Evolutionary conservation across 139 green algal species (phyloP).

Genomic region (Bryopsis sp.): DNA sequence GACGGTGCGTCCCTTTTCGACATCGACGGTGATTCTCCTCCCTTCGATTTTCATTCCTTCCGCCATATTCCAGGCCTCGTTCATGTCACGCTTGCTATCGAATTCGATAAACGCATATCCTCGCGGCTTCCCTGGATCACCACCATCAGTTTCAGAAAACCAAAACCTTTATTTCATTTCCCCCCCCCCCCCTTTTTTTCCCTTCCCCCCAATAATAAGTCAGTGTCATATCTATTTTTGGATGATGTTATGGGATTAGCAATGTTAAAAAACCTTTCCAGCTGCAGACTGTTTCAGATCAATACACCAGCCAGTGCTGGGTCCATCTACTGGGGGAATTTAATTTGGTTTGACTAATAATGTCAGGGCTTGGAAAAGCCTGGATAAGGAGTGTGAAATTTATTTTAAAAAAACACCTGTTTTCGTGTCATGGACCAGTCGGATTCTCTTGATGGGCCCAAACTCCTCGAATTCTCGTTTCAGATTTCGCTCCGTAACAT

Average conservation of each 20-base stretch:
- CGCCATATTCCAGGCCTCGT: constrained; percentile 77
- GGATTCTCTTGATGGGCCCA: constrained; percentile 68
- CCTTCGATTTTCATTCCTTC: constrained; percentile 76
- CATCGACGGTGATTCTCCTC: constrained; percentile 66
- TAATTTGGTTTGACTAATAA: neutral
- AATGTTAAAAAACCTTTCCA: too few species aligned
- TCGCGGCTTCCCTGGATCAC: constrained; percentile 58
- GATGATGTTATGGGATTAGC: too few species aligned
- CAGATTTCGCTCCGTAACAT: constrained; percentile 74
- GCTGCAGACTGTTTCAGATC: too few species aligned
- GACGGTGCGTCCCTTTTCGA: constrained; percentile 79
- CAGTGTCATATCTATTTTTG: too few species aligned
- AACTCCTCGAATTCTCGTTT: constrained; percentile 78
- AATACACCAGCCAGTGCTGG: too few species aligned
- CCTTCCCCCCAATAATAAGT: too few species aligned
- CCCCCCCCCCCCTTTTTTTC: too few species aligned
- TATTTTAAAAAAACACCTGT: too few species aligned
- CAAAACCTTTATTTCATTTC: too few species aligned
- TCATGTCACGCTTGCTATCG: constrained; percentile 88
- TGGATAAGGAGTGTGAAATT: too few species aligned
- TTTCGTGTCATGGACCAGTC: constrained; percentile 61
- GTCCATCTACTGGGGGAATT: neutral
- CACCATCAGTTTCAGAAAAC: too few species aligned
- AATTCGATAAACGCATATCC: constrained; percentile 88
- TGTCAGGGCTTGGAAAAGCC: too few species aligned